Evolutionary conservation across 2,329 filamentous ascomycete species (phyloP).

Genomic region (Aureobasidium uvarum): DNA sequence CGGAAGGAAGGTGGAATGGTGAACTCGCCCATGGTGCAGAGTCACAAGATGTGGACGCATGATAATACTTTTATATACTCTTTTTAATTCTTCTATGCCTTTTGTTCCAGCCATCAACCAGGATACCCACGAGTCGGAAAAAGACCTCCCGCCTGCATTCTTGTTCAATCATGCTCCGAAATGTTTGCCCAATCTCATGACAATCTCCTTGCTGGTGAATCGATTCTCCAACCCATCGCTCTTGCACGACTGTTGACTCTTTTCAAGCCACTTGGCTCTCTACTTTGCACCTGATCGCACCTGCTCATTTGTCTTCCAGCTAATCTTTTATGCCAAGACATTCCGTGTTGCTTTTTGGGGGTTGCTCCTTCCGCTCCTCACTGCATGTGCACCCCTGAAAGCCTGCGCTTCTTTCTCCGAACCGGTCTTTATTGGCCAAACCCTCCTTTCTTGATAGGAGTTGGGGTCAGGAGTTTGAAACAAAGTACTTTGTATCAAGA

Average conservation of each 20-base stretch:
- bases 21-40: slow-evolving; percentile 6
- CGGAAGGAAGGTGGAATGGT: slow-evolving; percentile 13
- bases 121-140: neutral
- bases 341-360: neutral
- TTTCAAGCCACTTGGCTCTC: no score
- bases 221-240: neutral
- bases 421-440: neutral
- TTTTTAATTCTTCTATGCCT: neutral
- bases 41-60: neutral
- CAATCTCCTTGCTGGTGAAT: neutral
- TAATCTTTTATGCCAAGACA: neutral
- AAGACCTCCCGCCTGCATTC: neutral
- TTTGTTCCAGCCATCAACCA: neutral
- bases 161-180: neutral
- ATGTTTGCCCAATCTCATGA: neutral
- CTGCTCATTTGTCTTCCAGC: neutral
- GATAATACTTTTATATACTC: slow-evolving; percentile 5
- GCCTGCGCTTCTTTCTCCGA: no score
- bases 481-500: neutral
- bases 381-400: slow-evolving; percentile 1
- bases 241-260: neutral
- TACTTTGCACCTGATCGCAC: neutral
- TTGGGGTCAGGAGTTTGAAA: neutral
- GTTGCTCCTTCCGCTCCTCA: neutral
- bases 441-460: neutral